Conservation (phyloP, 129 eudicot species). For the Lactuca sativa region DNA sequence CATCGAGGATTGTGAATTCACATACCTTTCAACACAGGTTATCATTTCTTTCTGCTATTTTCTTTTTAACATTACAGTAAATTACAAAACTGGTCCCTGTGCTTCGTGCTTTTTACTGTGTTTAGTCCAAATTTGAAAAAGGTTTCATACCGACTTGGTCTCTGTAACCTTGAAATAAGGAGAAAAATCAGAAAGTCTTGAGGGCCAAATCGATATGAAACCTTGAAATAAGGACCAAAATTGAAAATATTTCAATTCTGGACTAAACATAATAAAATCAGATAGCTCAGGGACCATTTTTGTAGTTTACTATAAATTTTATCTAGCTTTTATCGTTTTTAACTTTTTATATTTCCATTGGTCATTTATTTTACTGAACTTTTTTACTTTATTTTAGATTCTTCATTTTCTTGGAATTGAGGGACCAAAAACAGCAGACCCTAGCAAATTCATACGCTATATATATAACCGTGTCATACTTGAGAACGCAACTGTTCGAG, state of each 20-base stretch:
- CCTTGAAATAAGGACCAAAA: background rate
- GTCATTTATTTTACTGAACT: constrained; percentile 25
- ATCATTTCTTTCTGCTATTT: background rate
- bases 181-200: no score
- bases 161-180: background rate
- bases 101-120: background rate
- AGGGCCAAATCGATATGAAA: background rate
- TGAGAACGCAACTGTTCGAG: constrained; percentile 96
- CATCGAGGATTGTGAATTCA: constrained; percentile 97
- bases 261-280: background rate
- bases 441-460: constrained; percentile 89
- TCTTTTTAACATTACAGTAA: background rate
- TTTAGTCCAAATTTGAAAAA: background rate
- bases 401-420: constrained; percentile 93
- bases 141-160: background rate
- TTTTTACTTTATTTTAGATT: constrained; percentile 41
- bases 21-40: constrained; percentile 97
- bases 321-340: background rate
- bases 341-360: background rate
- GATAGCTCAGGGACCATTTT: background rate
- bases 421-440: constrained; percentile 96
- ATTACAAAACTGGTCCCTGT: background rate
- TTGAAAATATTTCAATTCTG: background rate
- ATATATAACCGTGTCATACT: constrained; percentile 91
- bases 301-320: background rate